These are phyloP conservation scores for Salix caprea DNA, from an alignment of 345 rosid genomes.

Conservation along the genomic window DNA sequence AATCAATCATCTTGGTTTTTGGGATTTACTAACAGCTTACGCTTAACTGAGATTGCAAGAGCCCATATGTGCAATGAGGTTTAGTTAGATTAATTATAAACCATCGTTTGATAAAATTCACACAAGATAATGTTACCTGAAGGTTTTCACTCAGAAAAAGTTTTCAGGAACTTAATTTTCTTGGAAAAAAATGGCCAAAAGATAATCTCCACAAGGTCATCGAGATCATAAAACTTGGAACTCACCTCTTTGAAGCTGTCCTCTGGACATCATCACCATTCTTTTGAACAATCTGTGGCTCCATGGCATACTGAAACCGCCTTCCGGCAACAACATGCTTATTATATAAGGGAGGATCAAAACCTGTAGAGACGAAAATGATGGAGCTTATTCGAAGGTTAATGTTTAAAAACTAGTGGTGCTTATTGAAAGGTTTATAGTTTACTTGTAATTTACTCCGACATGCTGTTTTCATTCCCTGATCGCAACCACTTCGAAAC, in stretches of 20 bases:
- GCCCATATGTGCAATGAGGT: not conserved
- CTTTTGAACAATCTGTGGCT: not conserved
- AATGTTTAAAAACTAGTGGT: not conserved
- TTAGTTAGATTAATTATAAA: not conserved
- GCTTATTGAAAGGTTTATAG: not conserved
- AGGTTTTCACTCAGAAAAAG: not conserved
- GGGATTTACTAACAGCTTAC: not conserved
- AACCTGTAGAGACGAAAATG: not conserved
- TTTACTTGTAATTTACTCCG: not conserved
- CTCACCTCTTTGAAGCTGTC: constrained; percentile 16
- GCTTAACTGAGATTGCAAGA: not conserved
- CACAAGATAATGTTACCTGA: no score
- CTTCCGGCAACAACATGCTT: not conserved
- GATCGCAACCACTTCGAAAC: constrained; percentile 18
- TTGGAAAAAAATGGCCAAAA: not conserved
- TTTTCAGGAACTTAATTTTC: not conserved
- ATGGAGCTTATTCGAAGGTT: no score
- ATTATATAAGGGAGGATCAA: not conserved
- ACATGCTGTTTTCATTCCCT: constrained; percentile 12
- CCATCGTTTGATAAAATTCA: not conserved
- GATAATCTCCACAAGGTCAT: not conserved
- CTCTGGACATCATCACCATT: not conserved
- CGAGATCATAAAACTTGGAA: not conserved
- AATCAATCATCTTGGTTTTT: not conserved
- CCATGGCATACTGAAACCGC: constrained; percentile 5